These are phyloP conservation scores for Striga asiatica DNA, from an alignment of 257 asterid species.

Conservation along the genomic window DNA sequence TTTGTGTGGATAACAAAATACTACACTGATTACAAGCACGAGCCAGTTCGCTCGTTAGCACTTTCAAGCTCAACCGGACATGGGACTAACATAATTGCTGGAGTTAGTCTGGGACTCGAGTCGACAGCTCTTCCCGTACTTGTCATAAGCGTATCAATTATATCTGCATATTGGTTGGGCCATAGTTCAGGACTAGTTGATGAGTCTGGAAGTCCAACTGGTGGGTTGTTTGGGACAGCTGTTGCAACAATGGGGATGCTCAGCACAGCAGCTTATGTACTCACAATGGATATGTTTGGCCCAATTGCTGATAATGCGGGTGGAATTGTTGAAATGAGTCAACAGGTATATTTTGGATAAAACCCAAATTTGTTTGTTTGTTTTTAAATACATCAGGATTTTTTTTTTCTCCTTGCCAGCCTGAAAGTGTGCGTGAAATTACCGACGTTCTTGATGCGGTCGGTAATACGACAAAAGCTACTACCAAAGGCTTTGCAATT, in stretches of 20 bases:
- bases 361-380: constrained; percentile 3
- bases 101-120: constrained; percentile 94
- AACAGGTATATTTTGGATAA: constrained; percentile 56
- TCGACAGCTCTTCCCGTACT: constrained; percentile 99
- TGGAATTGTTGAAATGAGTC: constrained; percentile 99
- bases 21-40: constrained; percentile 96
- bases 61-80: constrained; percentile 92
- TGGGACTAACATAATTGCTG: constrained; percentile 98
- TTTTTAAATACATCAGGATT: neutral
- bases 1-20: constrained; percentile 85
- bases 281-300: constrained; percentile 99
- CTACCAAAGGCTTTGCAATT: constrained; percentile 98
- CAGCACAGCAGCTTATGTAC: constrained; percentile 97
- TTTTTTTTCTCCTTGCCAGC: constrained; percentile 30
- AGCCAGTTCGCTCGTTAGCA: constrained; percentile 92
- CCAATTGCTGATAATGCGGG: constrained; percentile 99
- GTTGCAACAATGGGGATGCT: constrained; percentile 99
- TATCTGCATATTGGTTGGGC: constrained; percentile 96
- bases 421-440: constrained; percentile 94
- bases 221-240: constrained; percentile 99
- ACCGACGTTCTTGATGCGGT: constrained; percentile 98
- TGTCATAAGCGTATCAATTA: constrained; percentile 71
- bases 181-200: constrained; percentile 89
- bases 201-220: constrained; percentile 88
- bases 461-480: constrained; percentile 99